These are phyloP conservation scores for Priceomyces castillae DNA, from an alignment of 805 yeast genomes.

Conservation along the genomic window DNA sequence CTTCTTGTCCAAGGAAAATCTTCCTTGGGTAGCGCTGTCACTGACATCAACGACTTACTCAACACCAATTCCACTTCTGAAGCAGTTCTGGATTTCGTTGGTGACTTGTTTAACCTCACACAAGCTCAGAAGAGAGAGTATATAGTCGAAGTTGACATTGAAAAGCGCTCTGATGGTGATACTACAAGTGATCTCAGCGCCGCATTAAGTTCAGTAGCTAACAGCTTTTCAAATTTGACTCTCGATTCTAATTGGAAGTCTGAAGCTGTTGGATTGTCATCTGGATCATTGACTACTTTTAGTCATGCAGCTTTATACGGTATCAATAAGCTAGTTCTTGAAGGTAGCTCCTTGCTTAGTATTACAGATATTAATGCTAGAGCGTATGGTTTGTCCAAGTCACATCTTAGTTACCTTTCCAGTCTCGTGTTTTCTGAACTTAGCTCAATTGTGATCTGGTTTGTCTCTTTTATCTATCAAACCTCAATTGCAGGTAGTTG, in stretches of 20 bases:
- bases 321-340: neutral
- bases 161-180: neutral
- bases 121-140: neutral
- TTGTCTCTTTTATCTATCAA: slow-evolving; percentile 7
- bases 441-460: slow-evolving; percentile 10
- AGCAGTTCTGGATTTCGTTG: neutral
- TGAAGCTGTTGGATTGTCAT: slow-evolving; percentile 1
- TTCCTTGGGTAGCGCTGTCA: neutral
- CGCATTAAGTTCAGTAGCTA: neutral
- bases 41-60: neutral
- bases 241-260: neutral
- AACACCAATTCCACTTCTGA: neutral
- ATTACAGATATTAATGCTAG: slow-evolving; percentile 5
- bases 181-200: too few species aligned
- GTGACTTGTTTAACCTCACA: neutral
- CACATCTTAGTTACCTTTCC: slow-evolving; percentile 6
- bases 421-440: slow-evolving; percentile 8
- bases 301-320: slow-evolving; percentile 5
- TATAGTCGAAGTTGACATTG: neutral
- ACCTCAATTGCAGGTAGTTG: slow-evolving; percentile 8
- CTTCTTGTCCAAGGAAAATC: neutral
- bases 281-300: slow-evolving; percentile 3
- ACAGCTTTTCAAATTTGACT: neutral
- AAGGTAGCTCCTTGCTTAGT: slow-evolving; percentile 3
- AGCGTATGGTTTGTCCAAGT: slow-evolving; percentile 4